A percentile compares a stretch with the other conserved stretches of the same genome.
Conservation (phyloP, 306 rosid species). For the Cyamopsis tetragonoloba region DNA sequence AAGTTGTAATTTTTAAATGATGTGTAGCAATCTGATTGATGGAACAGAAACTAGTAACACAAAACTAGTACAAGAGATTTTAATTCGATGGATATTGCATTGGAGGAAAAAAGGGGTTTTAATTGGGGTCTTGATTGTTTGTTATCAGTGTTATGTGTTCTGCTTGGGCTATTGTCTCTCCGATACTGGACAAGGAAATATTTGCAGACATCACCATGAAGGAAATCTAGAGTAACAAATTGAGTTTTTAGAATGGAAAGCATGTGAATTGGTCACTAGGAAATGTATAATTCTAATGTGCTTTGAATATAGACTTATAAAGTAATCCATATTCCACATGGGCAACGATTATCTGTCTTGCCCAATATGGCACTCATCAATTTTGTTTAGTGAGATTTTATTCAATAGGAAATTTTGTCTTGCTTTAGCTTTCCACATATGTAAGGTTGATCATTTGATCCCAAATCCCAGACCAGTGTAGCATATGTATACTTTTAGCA, state of each 20-base stretch:
- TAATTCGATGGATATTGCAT: no score
- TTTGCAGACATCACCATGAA: not conserved
- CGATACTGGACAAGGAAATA: not conserved
- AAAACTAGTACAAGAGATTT: no score
- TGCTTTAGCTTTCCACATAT: not conserved
- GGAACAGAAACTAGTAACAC: no score
- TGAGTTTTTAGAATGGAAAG: conserved; percentile 8
- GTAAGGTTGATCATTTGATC: not conserved
- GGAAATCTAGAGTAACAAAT: not conserved
- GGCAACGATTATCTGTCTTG: not conserved
- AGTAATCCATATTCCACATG: not conserved
- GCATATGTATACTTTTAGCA: not conserved
- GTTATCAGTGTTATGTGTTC: not conserved
- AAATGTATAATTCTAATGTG: conserved; percentile 11
- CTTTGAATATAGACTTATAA: not conserved
- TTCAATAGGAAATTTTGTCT: not conserved
- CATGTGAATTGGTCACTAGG: not conserved
- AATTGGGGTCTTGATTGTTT: not conserved
- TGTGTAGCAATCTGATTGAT: no score
- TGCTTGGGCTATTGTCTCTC: not conserved
- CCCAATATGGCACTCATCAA: conserved; percentile 7
- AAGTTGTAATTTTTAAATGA: no score
- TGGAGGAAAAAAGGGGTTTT: not conserved
- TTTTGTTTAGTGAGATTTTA: not conserved
- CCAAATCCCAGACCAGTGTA: not conserved